Evolutionary conservation across 768 basidiomycete species (phyloP), one percentile per base, ranked within the genome.

Genomic region (Hygrocybe coccinea): DNA sequence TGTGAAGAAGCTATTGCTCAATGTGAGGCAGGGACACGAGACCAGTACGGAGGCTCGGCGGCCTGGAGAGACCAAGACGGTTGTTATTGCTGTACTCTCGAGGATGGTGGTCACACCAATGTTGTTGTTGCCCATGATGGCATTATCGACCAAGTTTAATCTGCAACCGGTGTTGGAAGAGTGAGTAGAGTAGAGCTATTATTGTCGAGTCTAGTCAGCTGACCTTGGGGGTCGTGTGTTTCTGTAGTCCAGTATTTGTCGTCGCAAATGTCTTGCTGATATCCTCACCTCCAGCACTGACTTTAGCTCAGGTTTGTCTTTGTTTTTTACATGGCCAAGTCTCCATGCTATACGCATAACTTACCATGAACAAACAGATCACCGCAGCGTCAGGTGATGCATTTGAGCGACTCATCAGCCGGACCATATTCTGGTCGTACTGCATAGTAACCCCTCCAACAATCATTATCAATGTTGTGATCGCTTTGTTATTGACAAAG

Each of bases 361-460:
- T 19, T 14, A 41, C 39, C 39, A 11, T 10, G 1, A 36, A 38
- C 35, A 44, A 14, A 21, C 50, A 89, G 76, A 91, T 94, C 63
- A 91, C 92, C 1, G 86, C 89, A 0, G 88, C 86, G 1, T 86
- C 64, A 0, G 89, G 91, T 2, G 91, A 91, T 63, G 85, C 90
- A 0, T 97, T 98, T 65, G 95, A 97, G 72, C 78, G 92, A 1
- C 78, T 97, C 35, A 88, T 97, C 67, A 87, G 85, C 57, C 81
- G 90, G 52, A 97, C 95, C 0, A 91, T 97, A 56, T 93, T 93
- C 67, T 94, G 92, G 91, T 80, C 87, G 2, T 97, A 95, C 65
- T 93, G 90, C 61, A 72, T 92, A 34, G 74, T 94, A 54, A 95
- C 94, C 0, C 93, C 94, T 2, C 89, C 90, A 2, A 77, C 87